These are phyloP conservation scores for Paramecium bursaria DNA, from an alignment of 73 alveolate species.

Conservation along the genomic window DNA sequence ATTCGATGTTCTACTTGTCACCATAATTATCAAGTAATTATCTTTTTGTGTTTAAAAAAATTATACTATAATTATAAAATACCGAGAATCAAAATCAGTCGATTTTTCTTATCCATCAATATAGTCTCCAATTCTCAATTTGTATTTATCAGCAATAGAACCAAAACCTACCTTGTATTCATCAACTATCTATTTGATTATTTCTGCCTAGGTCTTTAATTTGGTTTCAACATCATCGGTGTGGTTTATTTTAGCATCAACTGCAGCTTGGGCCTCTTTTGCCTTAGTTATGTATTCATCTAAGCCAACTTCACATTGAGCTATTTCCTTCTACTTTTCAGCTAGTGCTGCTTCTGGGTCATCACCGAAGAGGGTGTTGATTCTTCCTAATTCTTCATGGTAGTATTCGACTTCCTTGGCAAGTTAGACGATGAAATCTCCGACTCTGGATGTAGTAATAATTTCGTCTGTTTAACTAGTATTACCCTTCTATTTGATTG, in stretches of 20 bases:
- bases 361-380: constrained; percentile 15
- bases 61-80: neutral
- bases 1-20: neutral
- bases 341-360: constrained; percentile 3
- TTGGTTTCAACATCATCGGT: neutral
- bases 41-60: too few relatives aligned
- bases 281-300: neutral
- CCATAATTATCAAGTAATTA: neutral
- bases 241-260: neutral
- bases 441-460: neutral
- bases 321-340: constrained; percentile 18
- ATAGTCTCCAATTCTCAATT: constrained; percentile 25
- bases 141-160: constrained; percentile 10
- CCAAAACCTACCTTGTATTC: constrained; percentile 16
- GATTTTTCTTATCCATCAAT: constrained; percentile 16
- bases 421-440: neutral
- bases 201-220: neutral
- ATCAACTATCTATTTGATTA: neutral
- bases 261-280: neutral
- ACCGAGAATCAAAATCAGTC: constrained; percentile 30
- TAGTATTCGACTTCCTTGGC: neutral
- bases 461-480: constrained; percentile 38
- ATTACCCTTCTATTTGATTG: constrained; percentile 16
- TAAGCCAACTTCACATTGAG: neutral
- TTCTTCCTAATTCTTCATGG: neutral